Conservation (phyloP, 306 rosid species). For the Elaeagnus macrophylla region DNA sequence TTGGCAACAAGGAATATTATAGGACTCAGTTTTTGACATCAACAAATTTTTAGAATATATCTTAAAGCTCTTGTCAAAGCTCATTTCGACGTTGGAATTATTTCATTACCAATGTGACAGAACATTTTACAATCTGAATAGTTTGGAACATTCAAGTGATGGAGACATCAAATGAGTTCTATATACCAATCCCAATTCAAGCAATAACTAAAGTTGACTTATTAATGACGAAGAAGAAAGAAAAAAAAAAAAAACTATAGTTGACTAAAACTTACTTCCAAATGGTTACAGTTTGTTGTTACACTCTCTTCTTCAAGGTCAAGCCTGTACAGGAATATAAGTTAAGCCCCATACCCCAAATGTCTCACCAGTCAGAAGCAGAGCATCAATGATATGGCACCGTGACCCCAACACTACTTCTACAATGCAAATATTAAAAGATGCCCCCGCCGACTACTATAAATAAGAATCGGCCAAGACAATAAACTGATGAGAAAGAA, state of each 20-base stretch:
- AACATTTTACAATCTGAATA: background rate
- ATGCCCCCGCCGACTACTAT: constrained; percentile 22
- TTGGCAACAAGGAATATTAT: too few species aligned
- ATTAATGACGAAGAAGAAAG: background rate
- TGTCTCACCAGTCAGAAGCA: constrained; percentile 15
- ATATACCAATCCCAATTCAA: constrained; percentile 9
- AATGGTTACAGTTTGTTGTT: constrained; percentile 1
- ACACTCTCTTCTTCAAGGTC: background rate
- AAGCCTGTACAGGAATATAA: constrained; percentile 12
- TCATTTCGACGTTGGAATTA: too few species aligned
- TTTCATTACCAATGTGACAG: too few species aligned
- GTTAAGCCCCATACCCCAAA: too few species aligned
- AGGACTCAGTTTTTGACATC: too few species aligned
- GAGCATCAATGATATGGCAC: constrained; percentile 22
- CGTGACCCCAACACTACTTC: constrained; percentile 11
- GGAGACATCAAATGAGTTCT: constrained; percentile 3
- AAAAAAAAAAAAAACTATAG: background rate
- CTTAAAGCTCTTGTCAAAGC: too few species aligned
- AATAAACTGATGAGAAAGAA: constrained; percentile 19
- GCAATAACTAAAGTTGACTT: too few species aligned
- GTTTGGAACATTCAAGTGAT: constrained; percentile 5
- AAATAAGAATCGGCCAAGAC: constrained; percentile 36
- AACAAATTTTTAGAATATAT: too few species aligned
- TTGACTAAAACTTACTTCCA: background rate
- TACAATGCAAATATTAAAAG: constrained; percentile 14